Conservation (phyloP, 352 stramenopile species). For the Paralagenidium karlingii region DNA sequence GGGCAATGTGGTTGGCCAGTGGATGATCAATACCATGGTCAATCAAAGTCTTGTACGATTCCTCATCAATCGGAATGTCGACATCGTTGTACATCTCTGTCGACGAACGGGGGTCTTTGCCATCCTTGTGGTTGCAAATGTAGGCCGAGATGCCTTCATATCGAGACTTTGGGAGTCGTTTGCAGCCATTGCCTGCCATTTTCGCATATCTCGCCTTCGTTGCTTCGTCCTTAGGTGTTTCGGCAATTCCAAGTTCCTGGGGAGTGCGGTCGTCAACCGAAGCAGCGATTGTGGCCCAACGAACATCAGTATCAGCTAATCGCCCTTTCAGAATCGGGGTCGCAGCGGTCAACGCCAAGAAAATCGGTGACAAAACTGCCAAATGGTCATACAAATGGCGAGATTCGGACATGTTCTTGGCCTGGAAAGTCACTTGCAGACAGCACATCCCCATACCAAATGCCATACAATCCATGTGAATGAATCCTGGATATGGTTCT, state of each 20-base stretch:
- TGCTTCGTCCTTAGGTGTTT: slow-evolving; percentile 20
- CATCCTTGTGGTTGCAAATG: slow-evolving; percentile 84
- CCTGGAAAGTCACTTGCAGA: slow-evolving; percentile 97
- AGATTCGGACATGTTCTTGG: slow-evolving; percentile 97
- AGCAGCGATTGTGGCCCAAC: slow-evolving; percentile 96
- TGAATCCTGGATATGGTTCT: slow-evolving; percentile 76
- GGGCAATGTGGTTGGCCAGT: slow-evolving; percentile 95
- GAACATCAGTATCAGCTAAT: slow-evolving; percentile 85
- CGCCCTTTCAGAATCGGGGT: slow-evolving; percentile 95
- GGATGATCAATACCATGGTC: slow-evolving; percentile 89
- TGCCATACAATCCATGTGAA: slow-evolving; percentile 99
- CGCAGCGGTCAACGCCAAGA: slow-evolving; percentile 97
- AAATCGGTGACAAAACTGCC: slow-evolving; percentile 96
- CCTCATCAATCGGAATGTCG: slow-evolving; percentile 90
- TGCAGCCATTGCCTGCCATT: slow-evolving; percentile 87
- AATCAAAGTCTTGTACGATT: slow-evolving; percentile 85
- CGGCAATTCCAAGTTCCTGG: slow-evolving; percentile 49
- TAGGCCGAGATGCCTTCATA: slow-evolving; percentile 86
- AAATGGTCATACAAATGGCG: slow-evolving; percentile 99
- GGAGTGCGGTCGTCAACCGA: slow-evolving; percentile 92
- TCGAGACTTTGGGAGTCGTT: slow-evolving; percentile 93
- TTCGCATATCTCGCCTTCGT: slow-evolving; percentile 70
- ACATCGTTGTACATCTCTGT: slow-evolving; percentile 92
- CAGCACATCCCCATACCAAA: slow-evolving; percentile 99
- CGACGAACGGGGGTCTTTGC: slow-evolving; percentile 53